Conservation (phyloP, 768 basidiomycete genomes). For the Xerocomus brunneocitrinus region DNA sequence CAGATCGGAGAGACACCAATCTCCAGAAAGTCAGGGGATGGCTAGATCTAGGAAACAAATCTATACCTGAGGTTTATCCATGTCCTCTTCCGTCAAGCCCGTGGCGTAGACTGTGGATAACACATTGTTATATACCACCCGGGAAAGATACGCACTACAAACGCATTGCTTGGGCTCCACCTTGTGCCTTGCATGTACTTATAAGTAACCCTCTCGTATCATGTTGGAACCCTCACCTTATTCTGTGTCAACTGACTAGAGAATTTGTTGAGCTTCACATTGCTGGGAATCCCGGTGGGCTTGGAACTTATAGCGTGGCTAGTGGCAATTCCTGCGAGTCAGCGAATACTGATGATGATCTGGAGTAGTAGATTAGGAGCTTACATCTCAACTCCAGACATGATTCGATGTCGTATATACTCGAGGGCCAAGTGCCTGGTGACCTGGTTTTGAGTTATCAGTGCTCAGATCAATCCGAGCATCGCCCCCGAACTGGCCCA, state of each 20-base stretch:
- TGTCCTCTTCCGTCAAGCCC: conserved; percentile 72
- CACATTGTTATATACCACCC: neutral
- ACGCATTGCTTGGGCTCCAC: conserved; percentile 87
- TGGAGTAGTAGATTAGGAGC: conserved; percentile 14
- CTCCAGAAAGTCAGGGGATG: conserved; percentile 33
- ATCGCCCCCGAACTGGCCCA: neutral
- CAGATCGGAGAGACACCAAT: conserved; percentile 86
- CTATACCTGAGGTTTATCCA: conserved; percentile 76
- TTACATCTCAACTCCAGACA: conserved; percentile 63
- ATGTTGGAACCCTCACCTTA: conserved; percentile 48
- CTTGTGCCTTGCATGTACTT: conserved; percentile 41
- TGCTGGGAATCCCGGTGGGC: conserved; percentile 22
- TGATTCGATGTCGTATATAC: conserved; percentile 21
- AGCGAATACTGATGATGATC: neutral
- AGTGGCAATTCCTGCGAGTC: neutral
- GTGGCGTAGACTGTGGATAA: conserved; percentile 58
- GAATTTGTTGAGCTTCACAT: conserved; percentile 64
- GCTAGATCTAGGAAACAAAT: neutral
- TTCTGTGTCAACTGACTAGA: conserved; percentile 72
- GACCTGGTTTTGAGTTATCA: neutral
- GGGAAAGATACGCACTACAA: conserved; percentile 25
- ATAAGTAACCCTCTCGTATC: neutral
- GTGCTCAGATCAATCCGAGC: neutral
- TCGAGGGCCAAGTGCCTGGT: neutral
- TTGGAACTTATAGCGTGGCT: conserved; percentile 22